A percentile compares a stretch with the other conserved stretches of the same genome.
phyloP scores from a whole-genome alignment of 1,139 yeast species.

The Nakaseomyces sp. region DNA sequence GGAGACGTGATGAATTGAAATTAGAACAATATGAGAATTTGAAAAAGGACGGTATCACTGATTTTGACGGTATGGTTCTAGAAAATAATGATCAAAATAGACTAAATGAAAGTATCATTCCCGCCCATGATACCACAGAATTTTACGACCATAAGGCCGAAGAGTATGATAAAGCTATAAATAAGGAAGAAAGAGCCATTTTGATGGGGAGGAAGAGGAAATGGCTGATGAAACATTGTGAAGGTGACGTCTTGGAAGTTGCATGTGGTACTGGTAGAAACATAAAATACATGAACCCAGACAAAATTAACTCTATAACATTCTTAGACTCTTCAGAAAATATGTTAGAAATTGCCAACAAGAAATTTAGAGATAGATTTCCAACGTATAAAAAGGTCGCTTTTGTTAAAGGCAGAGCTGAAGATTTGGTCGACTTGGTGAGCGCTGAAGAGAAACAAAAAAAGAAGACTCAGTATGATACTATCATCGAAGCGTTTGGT shows the following conservation, averaged over 20 bases:
- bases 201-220: conserved; percentile 76
- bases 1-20: conserved; percentile 50
- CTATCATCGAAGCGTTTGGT: conserved; percentile 89
- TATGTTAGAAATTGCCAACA: conserved; percentile 77
- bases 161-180: conserved; percentile 73
- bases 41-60: conserved; percentile 38
- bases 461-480: conserved; percentile 53
- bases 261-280: conserved; percentile 97
- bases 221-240: conserved; percentile 70
- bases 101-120: conserved; percentile 42
- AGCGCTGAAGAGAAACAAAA: conserved; percentile 16
- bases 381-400: conserved; percentile 67
- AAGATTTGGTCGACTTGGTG: conserved; percentile 60
- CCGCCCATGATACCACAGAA: conserved; percentile 72
- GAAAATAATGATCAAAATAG: conserved; percentile 47
- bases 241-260: conserved; percentile 87
- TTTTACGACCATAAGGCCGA: conserved; percentile 74
- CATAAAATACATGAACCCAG: conserved; percentile 60
- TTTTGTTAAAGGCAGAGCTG: conserved; percentile 88
- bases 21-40: conserved; percentile 44
- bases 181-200: conserved; percentile 78
- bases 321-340: conserved; percentile 74
- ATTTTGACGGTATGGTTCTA: conserved; percentile 37
- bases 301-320: conserved; percentile 59
- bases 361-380: conserved; percentile 58